These are phyloP conservation scores for Trichophyton equinum DNA, from an alignment of 2,329 filamentous ascomycete species.

Conservation along the genomic window DNA sequence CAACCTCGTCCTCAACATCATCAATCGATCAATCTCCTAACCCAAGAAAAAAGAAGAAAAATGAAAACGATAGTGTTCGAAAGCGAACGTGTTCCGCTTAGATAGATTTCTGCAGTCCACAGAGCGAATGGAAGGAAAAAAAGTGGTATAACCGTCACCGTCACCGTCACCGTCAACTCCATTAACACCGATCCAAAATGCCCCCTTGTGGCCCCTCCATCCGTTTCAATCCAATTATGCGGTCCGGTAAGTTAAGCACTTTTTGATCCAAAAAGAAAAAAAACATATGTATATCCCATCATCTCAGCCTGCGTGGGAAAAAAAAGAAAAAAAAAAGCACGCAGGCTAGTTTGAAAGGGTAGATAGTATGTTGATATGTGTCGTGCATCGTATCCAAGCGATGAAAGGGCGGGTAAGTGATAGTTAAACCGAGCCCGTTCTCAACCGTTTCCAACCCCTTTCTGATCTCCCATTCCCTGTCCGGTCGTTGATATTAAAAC, in stretches of 20 bases:
- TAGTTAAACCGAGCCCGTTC: neutral
- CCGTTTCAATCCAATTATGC: too few relatives aligned
- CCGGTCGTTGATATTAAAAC: neutral
- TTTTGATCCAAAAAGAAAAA: neutral
- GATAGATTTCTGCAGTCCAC: neutral
- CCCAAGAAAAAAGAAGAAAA: neutral
- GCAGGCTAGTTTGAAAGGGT: too few relatives aligned
- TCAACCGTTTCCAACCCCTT: constrained; percentile 17
- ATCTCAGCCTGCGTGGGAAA: neutral
- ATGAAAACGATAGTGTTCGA: neutral
- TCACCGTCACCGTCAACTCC: neutral
- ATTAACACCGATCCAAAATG: neutral
- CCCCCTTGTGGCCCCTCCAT: neutral
- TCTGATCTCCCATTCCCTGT: neutral
- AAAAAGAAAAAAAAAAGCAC: too few relatives aligned
- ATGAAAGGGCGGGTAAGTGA: neutral
- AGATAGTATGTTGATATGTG: neutral
- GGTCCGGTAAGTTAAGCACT: neutral
- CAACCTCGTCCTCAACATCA: neutral
- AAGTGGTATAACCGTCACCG: neutral
- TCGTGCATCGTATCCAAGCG: neutral
- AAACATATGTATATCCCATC: neutral
- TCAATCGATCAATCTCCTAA: neutral
- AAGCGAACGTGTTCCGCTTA: neutral
- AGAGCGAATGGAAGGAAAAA: neutral